Percentiles rank a stretch among this genome's conserved stretches.
Conservation (phyloP, 2,329 filamentous ascomycete genomes). For the Fusarium verrucosum region DNA sequence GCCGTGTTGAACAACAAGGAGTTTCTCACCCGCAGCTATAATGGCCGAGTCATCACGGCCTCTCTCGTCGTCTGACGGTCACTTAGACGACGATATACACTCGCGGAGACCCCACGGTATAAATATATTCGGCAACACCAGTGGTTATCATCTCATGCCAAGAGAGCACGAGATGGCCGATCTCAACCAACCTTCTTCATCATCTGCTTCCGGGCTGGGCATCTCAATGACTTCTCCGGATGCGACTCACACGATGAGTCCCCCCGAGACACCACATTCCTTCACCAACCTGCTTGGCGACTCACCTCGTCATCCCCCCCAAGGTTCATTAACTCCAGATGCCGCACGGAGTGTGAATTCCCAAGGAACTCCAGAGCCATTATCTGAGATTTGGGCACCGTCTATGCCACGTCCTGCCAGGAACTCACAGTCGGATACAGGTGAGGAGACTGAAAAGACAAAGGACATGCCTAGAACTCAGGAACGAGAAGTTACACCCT, state of each 20-base stretch:
- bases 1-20: neutral
- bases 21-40: neutral
- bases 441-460: neutral
- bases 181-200: slow-evolving; percentile 15
- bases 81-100: slow-evolving; percentile 10
- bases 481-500: slow-evolving; percentile 1
- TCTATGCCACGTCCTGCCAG: slow-evolving; percentile 32
- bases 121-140: slow-evolving; percentile 34
- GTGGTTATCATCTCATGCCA: slow-evolving; percentile 39
- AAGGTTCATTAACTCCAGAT: slow-evolving; percentile 23
- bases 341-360: neutral
- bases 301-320: slow-evolving; percentile 6
- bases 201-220: slow-evolving; percentile 28
- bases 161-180: slow-evolving; percentile 36
- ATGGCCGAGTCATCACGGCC: slow-evolving; percentile 35
- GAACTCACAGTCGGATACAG: neutral
- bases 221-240: slow-evolving; percentile 32
- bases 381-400: slow-evolving; percentile 37
- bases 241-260: slow-evolving; percentile 22
- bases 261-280: slow-evolving; percentile 38
- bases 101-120: slow-evolving; percentile 17
- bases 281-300: slow-evolving; percentile 31
- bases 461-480: slow-evolving; percentile 14
- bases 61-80: slow-evolving; percentile 14
- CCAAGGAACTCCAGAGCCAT: slow-evolving; percentile 25